These are phyloP conservation scores for Forsythia suspensa DNA, from an alignment of 257 asterid species.

Conservation along the genomic window DNA sequence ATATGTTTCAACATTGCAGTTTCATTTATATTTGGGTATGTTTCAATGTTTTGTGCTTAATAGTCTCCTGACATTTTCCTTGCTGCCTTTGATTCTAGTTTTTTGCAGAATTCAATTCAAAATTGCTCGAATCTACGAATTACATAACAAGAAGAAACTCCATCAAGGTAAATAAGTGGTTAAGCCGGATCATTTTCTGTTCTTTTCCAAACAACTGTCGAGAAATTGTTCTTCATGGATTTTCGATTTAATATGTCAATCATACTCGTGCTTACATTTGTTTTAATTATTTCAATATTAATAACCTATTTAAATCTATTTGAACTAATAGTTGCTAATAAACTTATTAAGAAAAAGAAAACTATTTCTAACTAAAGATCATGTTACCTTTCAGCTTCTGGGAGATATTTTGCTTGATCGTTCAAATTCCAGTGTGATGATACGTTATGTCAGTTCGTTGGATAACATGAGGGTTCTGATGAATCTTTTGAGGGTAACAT, in stretches of 20 bases:
- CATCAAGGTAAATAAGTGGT: conserved; percentile 54
- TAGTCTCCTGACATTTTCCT: conserved; percentile 5
- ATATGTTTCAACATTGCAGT: background rate
- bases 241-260: background rate
- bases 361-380: conserved; percentile 2
- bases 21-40: background rate
- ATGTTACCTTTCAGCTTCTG: conserved; percentile 55
- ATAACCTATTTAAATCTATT: background rate
- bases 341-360: background rate
- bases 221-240: background rate
- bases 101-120: conserved; percentile 80
- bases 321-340: background rate
- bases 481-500: conserved; percentile 86
- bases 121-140: conserved; percentile 78
- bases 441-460: conserved; percentile 76
- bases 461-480: conserved; percentile 70
- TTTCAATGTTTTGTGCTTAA: too few species aligned
- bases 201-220: background rate
- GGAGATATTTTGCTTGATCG: conserved; percentile 92
- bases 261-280: background rate
- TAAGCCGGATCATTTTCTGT: background rate
- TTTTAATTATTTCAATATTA: background rate
- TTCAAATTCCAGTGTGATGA: conserved; percentile 72
- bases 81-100: conserved; percentile 47
- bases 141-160: conserved; percentile 90